These are phyloP conservation scores for Podospora comata DNA, from an alignment of 495 filamentous ascomycete genomes.

Conservation along the genomic window DNA sequence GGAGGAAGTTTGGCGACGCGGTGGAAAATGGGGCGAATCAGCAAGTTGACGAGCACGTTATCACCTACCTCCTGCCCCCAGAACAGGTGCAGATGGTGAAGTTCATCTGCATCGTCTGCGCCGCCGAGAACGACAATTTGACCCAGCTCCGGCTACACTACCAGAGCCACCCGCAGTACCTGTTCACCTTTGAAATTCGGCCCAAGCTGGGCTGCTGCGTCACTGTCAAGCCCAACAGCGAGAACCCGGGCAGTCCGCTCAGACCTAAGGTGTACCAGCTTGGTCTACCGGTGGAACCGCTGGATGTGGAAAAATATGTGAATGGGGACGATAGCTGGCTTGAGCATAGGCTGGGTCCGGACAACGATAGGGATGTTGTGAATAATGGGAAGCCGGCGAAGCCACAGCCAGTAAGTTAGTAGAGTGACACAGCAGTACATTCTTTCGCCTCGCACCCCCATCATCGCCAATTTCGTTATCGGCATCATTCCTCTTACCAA, in stretches of 20 bases:
- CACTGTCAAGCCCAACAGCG: slow-evolving; percentile 22
- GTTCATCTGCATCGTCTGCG: slow-evolving; percentile 48
- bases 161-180: slow-evolving; percentile 42
- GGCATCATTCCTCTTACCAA: background rate
- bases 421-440: no score
- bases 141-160: slow-evolving; percentile 46
- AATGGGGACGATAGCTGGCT: slow-evolving; percentile 43
- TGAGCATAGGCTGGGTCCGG: slow-evolving; percentile 38
- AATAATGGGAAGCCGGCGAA: slow-evolving; percentile 7
- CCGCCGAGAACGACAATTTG: slow-evolving; percentile 39
- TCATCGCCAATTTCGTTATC: background rate
- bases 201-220: slow-evolving; percentile 24
- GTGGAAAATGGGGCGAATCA: slow-evolving; percentile 9
- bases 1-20: slow-evolving; percentile 33
- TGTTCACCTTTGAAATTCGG: slow-evolving; percentile 40
- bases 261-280: slow-evolving; percentile 37
- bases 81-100: slow-evolving; percentile 41
- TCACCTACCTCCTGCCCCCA: slow-evolving; percentile 45
- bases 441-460: background rate
- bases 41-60: slow-evolving; percentile 32
- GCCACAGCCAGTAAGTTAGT: slow-evolving; percentile 4
- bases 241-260: slow-evolving; percentile 16
- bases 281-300: slow-evolving; percentile 33
- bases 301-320: slow-evolving; percentile 42
- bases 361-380: slow-evolving; percentile 31